These are phyloP conservation scores for Vanderwaltozyma verrucispora DNA, from an alignment of 805 yeast genomes.

Conservation along the genomic window DNA sequence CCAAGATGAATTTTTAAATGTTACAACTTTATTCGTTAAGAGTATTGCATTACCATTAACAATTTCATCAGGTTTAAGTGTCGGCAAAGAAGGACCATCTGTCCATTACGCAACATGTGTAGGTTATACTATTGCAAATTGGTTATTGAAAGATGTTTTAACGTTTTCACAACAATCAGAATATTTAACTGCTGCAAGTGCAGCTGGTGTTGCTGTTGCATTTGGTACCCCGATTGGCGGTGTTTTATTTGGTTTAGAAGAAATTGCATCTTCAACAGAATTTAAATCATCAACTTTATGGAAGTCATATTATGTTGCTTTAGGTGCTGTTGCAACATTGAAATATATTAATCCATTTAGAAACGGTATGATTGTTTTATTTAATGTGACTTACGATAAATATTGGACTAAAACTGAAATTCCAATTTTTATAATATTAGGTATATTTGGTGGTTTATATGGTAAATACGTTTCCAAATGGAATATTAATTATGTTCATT, in stretches of 20 bases:
- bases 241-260: constrained; percentile 86
- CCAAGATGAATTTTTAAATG: constrained; percentile 64
- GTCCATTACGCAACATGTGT: constrained; percentile 97
- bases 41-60: constrained; percentile 78
- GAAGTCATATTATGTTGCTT: constrained; percentile 85
- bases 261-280: constrained; percentile 54
- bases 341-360: constrained; percentile 83
- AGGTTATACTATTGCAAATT: constrained; percentile 66
- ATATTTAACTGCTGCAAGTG: constrained; percentile 74
- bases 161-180: constrained; percentile 27
- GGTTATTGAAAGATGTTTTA: constrained; percentile 33
- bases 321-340: constrained; percentile 75
- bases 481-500: constrained; percentile 66
- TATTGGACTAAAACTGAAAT: constrained; percentile 83
- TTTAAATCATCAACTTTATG: constrained; percentile 74
- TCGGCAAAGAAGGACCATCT: constrained; percentile 97
- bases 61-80: constrained; percentile 84
- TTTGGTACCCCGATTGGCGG: constrained; percentile 97
- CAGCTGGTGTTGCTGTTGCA: constrained; percentile 98
- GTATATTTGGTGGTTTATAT: constrained; percentile 84
- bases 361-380: constrained; percentile 88
- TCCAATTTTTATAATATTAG: constrained; percentile 67
- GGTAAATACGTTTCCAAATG: constrained; percentile 69
- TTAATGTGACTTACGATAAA: constrained; percentile 79
- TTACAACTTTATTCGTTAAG: constrained; percentile 64